A percentile compares a stretch with the other conserved stretches of the same genome.
These are phyloP conservation scores for Ustilago esculenta DNA, from an alignment of 1,284 basidiomycete genomes.

Conservation along the genomic window DNA sequence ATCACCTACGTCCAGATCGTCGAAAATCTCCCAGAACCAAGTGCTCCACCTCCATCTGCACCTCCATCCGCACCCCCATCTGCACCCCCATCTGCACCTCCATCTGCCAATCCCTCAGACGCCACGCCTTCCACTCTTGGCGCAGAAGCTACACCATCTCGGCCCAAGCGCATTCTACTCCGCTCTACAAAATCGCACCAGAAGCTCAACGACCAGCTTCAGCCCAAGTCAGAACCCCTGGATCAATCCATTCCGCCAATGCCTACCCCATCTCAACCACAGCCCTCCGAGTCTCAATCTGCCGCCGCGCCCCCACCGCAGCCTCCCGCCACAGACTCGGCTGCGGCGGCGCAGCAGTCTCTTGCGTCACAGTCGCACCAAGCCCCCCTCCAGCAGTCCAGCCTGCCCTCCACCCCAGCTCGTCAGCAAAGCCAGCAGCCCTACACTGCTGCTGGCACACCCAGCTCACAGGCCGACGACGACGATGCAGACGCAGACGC, in stretches of 20 bases:
- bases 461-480: constrained; percentile 33
- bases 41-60: constrained; percentile 9
- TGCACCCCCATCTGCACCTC: neutral
- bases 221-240: constrained; percentile 14
- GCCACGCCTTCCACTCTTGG: too few relatives aligned
- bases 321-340: neutral
- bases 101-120: neutral
- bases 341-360: too few relatives aligned
- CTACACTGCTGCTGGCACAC: constrained; percentile 25
- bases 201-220: constrained; percentile 29
- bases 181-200: constrained; percentile 29
- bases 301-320: neutral
- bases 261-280: constrained; percentile 6
- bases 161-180: constrained; percentile 40
- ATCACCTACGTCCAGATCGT: constrained; percentile 54
- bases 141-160: constrained; percentile 12
- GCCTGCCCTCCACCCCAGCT: constrained; percentile 13
- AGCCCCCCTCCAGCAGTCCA: neutral
- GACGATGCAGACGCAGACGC: constrained; percentile 30
- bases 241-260: constrained; percentile 9
- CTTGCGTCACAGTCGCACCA: too few relatives aligned
- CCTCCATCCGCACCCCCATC: constrained; percentile 1
- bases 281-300: too few relatives aligned
- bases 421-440: constrained; percentile 29
- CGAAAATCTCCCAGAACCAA: constrained; percentile 40